phyloP scores from a whole-genome alignment of 1,284 basidiomycete species.

The Sanghuangporus baumii region DNA sequence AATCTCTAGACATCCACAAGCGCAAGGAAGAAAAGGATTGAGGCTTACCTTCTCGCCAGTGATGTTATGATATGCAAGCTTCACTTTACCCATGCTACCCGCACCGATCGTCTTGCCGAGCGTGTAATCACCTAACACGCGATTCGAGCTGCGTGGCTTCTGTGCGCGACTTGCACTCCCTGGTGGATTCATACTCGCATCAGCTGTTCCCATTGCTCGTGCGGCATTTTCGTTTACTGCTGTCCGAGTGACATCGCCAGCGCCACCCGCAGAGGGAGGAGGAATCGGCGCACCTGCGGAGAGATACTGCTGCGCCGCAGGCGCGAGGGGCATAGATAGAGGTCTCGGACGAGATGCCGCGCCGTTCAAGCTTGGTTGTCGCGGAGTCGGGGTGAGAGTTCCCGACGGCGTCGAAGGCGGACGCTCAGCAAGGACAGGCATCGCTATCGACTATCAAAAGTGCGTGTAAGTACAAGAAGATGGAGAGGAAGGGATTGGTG shows the following conservation, averaged over 20 bases:
- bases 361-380: constrained; percentile 11
- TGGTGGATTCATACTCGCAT: background rate
- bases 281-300: background rate
- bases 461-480: background rate
- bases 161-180: background rate
- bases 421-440: constrained; percentile 15
- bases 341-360: constrained; percentile 6
- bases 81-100: constrained; percentile 99
- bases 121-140: constrained; percentile 89
- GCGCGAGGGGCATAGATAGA: constrained; percentile 16
- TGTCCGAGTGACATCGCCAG: background rate
- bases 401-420: constrained; percentile 5
- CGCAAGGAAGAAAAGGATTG: background rate
- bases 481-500: background rate
- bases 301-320: constrained; percentile 7
- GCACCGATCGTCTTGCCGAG: constrained; percentile 96
- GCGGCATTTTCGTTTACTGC: background rate
- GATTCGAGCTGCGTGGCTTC: constrained; percentile 30
- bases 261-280: background rate
- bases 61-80: constrained; percentile 86
- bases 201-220: background rate
- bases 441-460: background rate
- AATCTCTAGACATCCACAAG: background rate
- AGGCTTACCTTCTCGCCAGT: constrained; percentile 86
- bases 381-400: constrained; percentile 5